Evolutionary conservation across 176 grass and related monocot genomes (phyloP), one percentile per base, ranked within the genome.

Genomic region (Secale cereale): DNA sequence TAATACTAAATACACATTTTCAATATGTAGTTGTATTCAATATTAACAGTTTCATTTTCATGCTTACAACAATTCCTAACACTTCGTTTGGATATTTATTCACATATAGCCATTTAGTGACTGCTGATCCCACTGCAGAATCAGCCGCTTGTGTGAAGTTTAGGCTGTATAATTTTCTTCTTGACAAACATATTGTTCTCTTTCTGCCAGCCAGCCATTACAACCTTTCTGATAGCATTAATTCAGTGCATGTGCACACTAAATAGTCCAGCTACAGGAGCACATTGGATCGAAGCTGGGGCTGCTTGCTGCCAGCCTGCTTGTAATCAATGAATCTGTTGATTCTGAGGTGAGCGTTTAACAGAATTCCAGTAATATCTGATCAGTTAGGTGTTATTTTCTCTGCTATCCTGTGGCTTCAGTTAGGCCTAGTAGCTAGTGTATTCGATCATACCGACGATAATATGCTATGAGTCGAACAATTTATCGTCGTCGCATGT

Each of bases 241-340:
- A 31, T 78, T 43, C 36, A 27, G 25, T 78, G 59, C 79, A 76
- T 68, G 83, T 79, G 59, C 36, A 46, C 32, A 57, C 60, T 68
- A 63, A 79, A 79, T 39, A 60, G 79, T 79, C 78, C 54, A 63
- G 54, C 60, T 56, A 30, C 46, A 78, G 32, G 30, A 85, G 33
- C 65, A 33, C 64, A 48, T 70, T 82, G 65, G 65, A 86, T 74
- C 73, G 71, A 85, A 91, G 65, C 35, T 66, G 65, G 73, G 46
- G 29, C 10, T 9, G 30, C 0, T 70, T 63, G 76, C 81, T 14
- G 63, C 88, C 75, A 83, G 59, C 59, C 26, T 86, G 33, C 27
- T 83, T 83, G 61, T 74, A 90, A 83, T 73, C 73, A 82, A 74
- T 76, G 50, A 29, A 80, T 75, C 59, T 78, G 20, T 48, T 75